Evolutionary conservation across 225 moss, liverwort and hornwort genomes (phyloP), one percentile per base, ranked within the genome.

Genomic region (Lunularia cruciata): DNA sequence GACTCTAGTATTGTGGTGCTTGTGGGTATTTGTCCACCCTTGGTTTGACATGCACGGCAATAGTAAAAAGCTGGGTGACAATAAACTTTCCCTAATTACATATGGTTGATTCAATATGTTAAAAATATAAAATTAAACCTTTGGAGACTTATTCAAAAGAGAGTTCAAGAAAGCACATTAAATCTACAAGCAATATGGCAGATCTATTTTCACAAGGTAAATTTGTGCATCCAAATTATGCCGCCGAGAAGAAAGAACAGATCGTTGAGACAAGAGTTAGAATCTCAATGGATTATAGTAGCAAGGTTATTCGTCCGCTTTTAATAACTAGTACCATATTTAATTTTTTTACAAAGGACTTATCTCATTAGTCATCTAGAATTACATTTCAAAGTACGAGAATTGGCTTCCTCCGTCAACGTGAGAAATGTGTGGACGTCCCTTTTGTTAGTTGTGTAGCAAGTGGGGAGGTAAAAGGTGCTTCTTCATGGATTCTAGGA

Each of bases 201-300:
- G n/a, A n/a, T n/a, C n/a, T n/a, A n/a, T n/a, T n/a, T n/a, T n/a
- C n/a, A n/a, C n/a, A n/a, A n/a, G n/a, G n/a, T n/a, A n/a, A n/a
- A n/a, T n/a, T n/a, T n/a, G n/a, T n/a, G n/a, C n/a, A n/a, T n/a
- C n/a, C n/a, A n/a, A n/a, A n/a, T n/a, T n/a, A n/a, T n/a, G n/a
- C n/a, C n/a, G n/a, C n/a, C n/a, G 25, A 55, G 33, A 7, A n/a
- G 31, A n/a, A 23, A 60, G 31, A 31, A 60, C 59, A 31, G 33
- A 60, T 60, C 59, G 33, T 60, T 60, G 27, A 31, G 59, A 60
- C 25, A 60, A 33, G 59, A 60, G 23, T 15, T n/a, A 8, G 23
- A 60, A 60, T 60, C 10, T 60, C 23, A 27, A 31, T 60, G 59
- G 59, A 60, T 60, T 60, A 31, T 60, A 60, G 27, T 23, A 60